Evolutionary conservation across 495 filamentous ascomycete genomes (phyloP).

Genomic region (Penicillium bialowiezense): DNA sequence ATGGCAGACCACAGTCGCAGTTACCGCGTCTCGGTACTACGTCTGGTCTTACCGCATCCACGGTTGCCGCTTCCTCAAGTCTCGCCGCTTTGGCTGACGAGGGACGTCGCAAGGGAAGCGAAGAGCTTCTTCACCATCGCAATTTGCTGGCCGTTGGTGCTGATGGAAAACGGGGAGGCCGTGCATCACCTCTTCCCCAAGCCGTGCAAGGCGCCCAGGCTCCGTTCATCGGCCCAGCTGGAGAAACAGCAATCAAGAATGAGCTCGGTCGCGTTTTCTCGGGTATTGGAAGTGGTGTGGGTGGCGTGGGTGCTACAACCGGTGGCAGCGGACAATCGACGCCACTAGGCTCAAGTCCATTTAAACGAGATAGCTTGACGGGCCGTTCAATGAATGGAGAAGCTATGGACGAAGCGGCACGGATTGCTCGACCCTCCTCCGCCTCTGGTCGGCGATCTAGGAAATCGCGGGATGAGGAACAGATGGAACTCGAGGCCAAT

Average conservation of each 20-base stretch:
- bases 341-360: conserved; percentile 55
- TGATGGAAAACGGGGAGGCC: conserved; percentile 48
- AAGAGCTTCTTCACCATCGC: conserved; percentile 48
- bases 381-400: conserved; percentile 38
- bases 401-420: conserved; percentile 28
- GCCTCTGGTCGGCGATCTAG: conserved; percentile 55
- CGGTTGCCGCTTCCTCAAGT: conserved; percentile 22
- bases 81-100: conserved; percentile 33
- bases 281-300: conserved; percentile 82
- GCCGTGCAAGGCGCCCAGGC: conserved; percentile 90
- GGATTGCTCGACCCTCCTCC: conserved; percentile 46
- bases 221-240: conserved; percentile 67
- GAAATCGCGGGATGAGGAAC: conserved; percentile 55
- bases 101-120: conserved; percentile 55
- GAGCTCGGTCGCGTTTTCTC: conserved; percentile 91
- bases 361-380: conserved; percentile 42
- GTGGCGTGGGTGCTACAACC: conserved; percentile 54
- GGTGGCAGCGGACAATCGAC: conserved; percentile 54
- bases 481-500: conserved; percentile 58
- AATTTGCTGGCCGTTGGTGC: conserved; percentile 42
- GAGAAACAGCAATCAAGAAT: conserved; percentile 83
- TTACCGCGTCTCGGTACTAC: conserved; percentile 26
- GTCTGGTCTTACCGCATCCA: conserved; percentile 14
- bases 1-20: conserved; percentile 31
- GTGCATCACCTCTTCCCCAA: conserved; percentile 79